Conservation (phyloP, 2,329 filamentous ascomycete genomes). For the Sporothrix luriei region DNA sequence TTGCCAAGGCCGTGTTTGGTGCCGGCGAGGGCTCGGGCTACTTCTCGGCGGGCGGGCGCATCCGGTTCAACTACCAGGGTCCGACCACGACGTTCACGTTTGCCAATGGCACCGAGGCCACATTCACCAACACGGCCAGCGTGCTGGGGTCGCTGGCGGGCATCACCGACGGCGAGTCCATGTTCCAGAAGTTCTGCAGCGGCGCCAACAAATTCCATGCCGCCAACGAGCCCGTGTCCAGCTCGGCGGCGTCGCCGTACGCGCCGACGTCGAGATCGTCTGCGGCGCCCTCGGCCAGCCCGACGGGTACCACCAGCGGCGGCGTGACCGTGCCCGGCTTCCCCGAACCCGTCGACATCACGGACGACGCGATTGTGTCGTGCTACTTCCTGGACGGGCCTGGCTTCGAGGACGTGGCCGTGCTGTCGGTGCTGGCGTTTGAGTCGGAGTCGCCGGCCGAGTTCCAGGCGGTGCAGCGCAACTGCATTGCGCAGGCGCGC, state of each 20-base stretch:
- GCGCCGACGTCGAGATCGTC: slow-evolving; percentile 3
- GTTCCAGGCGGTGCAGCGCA: slow-evolving; percentile 44
- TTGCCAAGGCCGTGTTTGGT: slow-evolving; percentile 37
- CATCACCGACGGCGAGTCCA: slow-evolving; percentile 42
- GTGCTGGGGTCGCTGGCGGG: slow-evolving; percentile 41
- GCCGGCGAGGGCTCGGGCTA: slow-evolving; percentile 37
- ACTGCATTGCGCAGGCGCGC: slow-evolving; percentile 45
- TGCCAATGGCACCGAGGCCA: slow-evolving; percentile 43
- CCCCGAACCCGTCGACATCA: slow-evolving; percentile 41
- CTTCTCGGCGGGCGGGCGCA: slow-evolving; percentile 43
- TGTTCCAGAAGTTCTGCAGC: slow-evolving; percentile 44
- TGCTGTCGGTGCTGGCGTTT: slow-evolving; percentile 41
- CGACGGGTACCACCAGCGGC: slow-evolving; percentile 15
- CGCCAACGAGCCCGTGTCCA: background rate
- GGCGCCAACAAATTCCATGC: slow-evolving; percentile 23
- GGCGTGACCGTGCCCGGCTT: slow-evolving; percentile 35
- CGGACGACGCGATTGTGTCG: slow-evolving; percentile 40
- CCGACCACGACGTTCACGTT: slow-evolving; percentile 45
- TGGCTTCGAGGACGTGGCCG: slow-evolving; percentile 43
- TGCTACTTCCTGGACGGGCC: slow-evolving; percentile 44
- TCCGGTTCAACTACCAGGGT: slow-evolving; percentile 41
- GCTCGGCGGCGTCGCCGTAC: background rate
- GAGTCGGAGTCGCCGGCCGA: slow-evolving; percentile 37
- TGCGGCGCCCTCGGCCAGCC: slow-evolving; percentile 3
- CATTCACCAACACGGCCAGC: slow-evolving; percentile 42